Evolutionary conservation across 2,329 filamentous ascomycete species (phyloP).

Genomic region (Exophiala alcalophila): DNA sequence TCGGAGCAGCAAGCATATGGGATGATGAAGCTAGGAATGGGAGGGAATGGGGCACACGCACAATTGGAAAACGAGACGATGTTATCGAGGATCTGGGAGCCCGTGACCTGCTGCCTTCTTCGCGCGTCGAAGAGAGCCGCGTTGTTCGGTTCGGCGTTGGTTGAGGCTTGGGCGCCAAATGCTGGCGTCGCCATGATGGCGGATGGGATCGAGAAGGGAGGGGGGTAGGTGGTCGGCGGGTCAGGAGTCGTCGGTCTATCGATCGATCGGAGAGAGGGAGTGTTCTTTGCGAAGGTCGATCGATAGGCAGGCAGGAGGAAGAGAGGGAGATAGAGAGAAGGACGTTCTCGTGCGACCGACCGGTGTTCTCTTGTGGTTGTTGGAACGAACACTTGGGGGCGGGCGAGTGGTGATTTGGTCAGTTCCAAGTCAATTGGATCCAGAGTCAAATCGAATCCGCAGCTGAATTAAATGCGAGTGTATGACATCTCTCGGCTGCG

Average conservation of each 20-base stretch:
- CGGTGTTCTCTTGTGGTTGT: too few relatives aligned
- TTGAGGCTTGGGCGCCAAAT: slow-evolving; percentile 40
- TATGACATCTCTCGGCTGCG: too few relatives aligned
- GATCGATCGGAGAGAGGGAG: neutral
- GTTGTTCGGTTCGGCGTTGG: slow-evolving; percentile 41
- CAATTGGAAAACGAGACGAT: slow-evolving; percentile 97
- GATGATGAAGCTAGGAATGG: neutral
- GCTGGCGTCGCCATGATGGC: slow-evolving; percentile 41
- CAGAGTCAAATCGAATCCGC: too few relatives aligned
- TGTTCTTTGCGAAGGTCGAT: neutral
- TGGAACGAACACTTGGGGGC: too few relatives aligned
- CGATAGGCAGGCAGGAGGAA: neutral
- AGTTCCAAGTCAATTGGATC: too few relatives aligned
- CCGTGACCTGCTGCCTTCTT: slow-evolving; percentile 46
- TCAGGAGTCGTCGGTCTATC: neutral
- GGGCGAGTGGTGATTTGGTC: too few relatives aligned
- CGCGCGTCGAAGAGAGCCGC: slow-evolving; percentile 46
- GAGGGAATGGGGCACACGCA: too few relatives aligned
- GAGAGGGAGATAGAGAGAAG: neutral
- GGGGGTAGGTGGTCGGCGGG: neutral
- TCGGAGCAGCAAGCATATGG: neutral
- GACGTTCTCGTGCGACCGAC: too few relatives aligned
- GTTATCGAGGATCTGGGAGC: slow-evolving; percentile 76
- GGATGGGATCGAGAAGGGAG: slow-evolving; percentile 19
- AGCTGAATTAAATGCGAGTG: too few relatives aligned